These are phyloP conservation scores for Monosporascus sp. DNA, from an alignment of 2,329 filamentous ascomycete species.

Conservation along the genomic window DNA sequence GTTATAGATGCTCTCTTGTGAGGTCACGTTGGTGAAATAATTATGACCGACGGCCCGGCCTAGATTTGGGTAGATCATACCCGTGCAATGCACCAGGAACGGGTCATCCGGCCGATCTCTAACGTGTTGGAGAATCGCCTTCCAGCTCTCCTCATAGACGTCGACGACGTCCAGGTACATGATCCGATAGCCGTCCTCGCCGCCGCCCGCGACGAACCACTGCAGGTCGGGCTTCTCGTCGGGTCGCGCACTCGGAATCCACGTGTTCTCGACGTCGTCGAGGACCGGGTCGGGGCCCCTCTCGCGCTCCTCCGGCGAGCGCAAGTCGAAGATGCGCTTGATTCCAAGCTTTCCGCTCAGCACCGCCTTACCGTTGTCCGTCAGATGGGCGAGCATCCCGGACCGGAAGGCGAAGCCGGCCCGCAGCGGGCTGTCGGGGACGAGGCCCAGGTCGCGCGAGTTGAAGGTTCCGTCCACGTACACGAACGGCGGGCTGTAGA, in stretches of 20 bases:
- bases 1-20: constrained; percentile 1
- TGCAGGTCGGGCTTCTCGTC: constrained; percentile 33
- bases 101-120: constrained; percentile 40
- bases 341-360: constrained; percentile 34
- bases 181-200: constrained; percentile 37
- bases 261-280: constrained; percentile 42
- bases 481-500: constrained; percentile 43
- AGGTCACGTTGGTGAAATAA: neutral
- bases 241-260: constrained; percentile 30
- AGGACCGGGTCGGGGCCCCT: constrained; percentile 38
- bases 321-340: constrained; percentile 47
- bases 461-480: constrained; percentile 44
- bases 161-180: constrained; percentile 45
- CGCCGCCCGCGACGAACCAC: constrained; percentile 40
- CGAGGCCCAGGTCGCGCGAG: constrained; percentile 44
- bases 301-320: constrained; percentile 39
- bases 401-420: constrained; percentile 41
- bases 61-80: constrained; percentile 26
- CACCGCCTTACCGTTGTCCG: constrained; percentile 31
- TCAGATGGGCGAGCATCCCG: constrained; percentile 36
- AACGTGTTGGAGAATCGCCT: constrained; percentile 42
- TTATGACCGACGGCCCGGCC: neutral
- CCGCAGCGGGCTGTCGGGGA: constrained; percentile 37
- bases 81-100: constrained; percentile 51
- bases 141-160: constrained; percentile 37